A percentile compares a stretch with the other conserved stretches of the same genome.
Evolutionary conservation across 2,329 filamentous ascomycete genomes (phyloP).

Genomic region (Cladosporium sp.): DNA sequence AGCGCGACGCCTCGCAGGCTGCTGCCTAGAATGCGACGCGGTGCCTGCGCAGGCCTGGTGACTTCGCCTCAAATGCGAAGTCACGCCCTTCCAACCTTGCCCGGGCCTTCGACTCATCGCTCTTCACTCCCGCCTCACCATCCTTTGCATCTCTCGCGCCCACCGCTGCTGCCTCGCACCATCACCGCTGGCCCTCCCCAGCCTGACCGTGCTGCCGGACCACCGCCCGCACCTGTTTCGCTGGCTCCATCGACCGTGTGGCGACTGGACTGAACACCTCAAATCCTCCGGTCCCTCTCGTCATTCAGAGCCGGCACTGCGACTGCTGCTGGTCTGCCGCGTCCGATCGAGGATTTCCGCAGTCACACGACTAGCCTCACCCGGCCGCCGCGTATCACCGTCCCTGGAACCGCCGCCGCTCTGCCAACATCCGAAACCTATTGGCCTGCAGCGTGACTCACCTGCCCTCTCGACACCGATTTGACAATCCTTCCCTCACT

Average conservation of each 20-base stretch:
- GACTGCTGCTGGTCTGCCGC: not conserved
- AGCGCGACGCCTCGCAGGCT: not conserved
- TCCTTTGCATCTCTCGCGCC: not conserved
- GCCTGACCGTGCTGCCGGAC: not conserved
- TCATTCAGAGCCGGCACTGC: not conserved
- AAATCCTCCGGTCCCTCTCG: not conserved
- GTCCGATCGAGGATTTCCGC: too few species aligned
- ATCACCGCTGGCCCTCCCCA: not conserved
- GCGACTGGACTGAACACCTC: not conserved
- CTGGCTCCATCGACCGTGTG: not conserved
- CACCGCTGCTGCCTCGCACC: not conserved
- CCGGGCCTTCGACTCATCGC: not conserved
- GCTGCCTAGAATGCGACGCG: not conserved
- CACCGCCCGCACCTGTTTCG: not conserved
- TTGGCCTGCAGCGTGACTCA: conserved; percentile 9
- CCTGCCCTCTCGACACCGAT: not conserved
- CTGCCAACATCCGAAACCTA: conserved; percentile 5
- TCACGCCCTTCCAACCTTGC: not conserved
- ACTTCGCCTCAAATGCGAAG: not conserved
- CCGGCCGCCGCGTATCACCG: too few species aligned
- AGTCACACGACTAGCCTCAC: too few species aligned
- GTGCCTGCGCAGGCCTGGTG: not conserved
- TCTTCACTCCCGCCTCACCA: not conserved
- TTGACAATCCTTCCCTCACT: conserved; percentile 4
- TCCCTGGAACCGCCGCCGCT: not conserved